Base-by-base conservation (phyloP, 768 basidiomycete genomes). In the Mycena olivaceomarginata region DNA sequence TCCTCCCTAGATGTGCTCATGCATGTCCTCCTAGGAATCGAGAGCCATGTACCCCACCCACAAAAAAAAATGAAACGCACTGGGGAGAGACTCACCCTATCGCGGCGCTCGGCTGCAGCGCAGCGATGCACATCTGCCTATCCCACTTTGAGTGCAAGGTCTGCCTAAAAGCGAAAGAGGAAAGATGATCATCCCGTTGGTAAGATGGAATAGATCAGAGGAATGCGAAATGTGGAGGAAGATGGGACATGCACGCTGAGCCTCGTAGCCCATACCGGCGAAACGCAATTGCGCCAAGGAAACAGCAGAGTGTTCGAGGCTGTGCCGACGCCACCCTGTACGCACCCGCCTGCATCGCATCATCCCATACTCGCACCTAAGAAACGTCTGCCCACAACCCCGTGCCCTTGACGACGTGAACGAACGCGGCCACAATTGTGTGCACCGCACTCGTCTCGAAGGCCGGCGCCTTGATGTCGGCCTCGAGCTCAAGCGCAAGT, bases 221-320 rank as follows among this genome's bases (percentile, higher is more conserved):
- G 48, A n/a, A 51, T 51, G 48, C 48, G 48, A 51, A 51, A 20
- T 51, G 48, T 51, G 48, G 48, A 51, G 48, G 48, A 51, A 51
- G 48, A 51, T 51, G 16, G 48, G 48, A 51, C 48, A 51, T 5
- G 16, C 16, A 51, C 48, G 48, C 48, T 51, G 48, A 51, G 48
- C 48, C 15, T 51, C 16, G 48, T 16, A 51, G 48, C 16, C 16
- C 48, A 2, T 2, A 18, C 48, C 48, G 48, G 48, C 18, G 2
- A 18, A 5, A 51, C 16, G 48, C 48, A 51, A 51, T 51, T 18
- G 48, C 48, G 18, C 48, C 16, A 51, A 51, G 48, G 48, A 51
- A 51, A 51, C 48, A 51, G 48, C 48, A 51, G 48, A 51, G 48
- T 51, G 48, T 51, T 51, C 48, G 48, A 51, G 48, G 48, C 48